A percentile compares a stretch with the other conserved stretches of the same genome.
These are phyloP conservation scores for Bipolaris sorokiniana DNA, from an alignment of 2,329 filamentous ascomycete genomes.

Conservation along the genomic window DNA sequence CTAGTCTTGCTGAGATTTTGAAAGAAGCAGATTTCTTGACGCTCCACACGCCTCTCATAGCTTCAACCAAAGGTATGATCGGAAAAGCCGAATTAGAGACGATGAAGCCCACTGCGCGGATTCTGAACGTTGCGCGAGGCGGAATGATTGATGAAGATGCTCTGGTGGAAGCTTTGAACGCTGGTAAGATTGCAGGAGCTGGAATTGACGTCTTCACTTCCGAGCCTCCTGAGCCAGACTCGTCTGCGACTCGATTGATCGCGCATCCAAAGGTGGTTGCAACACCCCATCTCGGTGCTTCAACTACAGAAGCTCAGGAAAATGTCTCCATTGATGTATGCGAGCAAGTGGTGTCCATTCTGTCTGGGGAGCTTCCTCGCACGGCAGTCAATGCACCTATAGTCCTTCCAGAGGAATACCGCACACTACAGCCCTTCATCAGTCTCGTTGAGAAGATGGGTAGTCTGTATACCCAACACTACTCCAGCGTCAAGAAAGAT, in stretches of 20 bases:
- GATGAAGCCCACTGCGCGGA: constrained; percentile 76
- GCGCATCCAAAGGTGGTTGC: constrained; percentile 74
- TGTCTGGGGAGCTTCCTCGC: constrained; percentile 74
- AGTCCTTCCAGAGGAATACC: constrained; percentile 80
- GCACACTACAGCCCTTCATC: constrained; percentile 78
- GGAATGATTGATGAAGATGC: constrained; percentile 81
- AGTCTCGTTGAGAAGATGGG: constrained; percentile 80
- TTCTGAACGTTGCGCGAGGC: constrained; percentile 80
- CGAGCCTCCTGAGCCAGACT: constrained; percentile 69
- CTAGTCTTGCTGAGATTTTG: constrained; percentile 65
- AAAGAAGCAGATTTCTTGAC: constrained; percentile 76
- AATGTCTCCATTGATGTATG: constrained; percentile 85
- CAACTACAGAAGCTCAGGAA: constrained; percentile 81
- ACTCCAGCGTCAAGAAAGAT: constrained; percentile 50
- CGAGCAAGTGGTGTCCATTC: constrained; percentile 75
- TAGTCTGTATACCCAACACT: constrained; percentile 79
- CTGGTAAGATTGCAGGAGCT: constrained; percentile 74
- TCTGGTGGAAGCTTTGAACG: constrained; percentile 71
- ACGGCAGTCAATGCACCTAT: constrained; percentile 81
- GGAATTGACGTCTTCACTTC: constrained; percentile 80
- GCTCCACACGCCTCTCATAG: constrained; percentile 80
- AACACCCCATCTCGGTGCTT: constrained; percentile 80
- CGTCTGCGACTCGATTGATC: constrained; percentile 67
- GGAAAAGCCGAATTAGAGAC: constrained; percentile 67
- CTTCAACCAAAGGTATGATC: constrained; percentile 76